Evolutionary conservation across 306 rosid genomes (phyloP), one percentile per base, ranked within the genome.

Genomic region (Begonia peltatifolia): DNA sequence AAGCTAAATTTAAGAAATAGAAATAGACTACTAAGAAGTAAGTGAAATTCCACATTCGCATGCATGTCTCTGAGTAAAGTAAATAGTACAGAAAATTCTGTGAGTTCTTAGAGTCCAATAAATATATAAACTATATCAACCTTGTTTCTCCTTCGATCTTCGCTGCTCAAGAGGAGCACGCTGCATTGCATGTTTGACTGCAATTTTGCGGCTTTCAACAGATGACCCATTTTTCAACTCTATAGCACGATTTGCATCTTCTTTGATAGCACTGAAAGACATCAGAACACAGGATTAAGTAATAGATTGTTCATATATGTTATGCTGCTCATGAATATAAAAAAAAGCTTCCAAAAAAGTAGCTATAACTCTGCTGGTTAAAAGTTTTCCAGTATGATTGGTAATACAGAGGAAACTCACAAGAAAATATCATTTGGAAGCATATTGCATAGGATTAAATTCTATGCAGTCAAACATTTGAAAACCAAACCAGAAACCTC

Each of bases 161-260:
- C 97, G 67, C 42, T 67, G 78, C 60, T 83, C 87, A 53, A 77
- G 85, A 18, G 92, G 35, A 52, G 95, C 85, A 58, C 95, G 95
- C 49, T 84, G 94, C 75, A 58, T 75, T 53, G 99, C 99, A 61
- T 74, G 84, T 78, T 90, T 90, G 47, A 81, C 95, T 11, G 63
- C 60, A 67, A 86, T 66, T 76, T 76, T 90, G 52, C 95, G 84
- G 56, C 84, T 92, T 38, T 76, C 99, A 65, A 83, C 56, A 13
- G 84, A 75, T 25, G 73, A 62, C 55, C 76, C 84, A 57, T 83
- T 76, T 84, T 81, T 90, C 70, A 67, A 71, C 74, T 86, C 93
- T 58, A 86, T 72, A 35, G 99, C 81, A 20, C 82, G 85, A 65
- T 71, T 79, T 41, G 99, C 95, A 46, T 90, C 94, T 54, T 77